Base-by-base conservation (phyloP, 139 green algal species). In the Spirogloea muscicola region DNA sequence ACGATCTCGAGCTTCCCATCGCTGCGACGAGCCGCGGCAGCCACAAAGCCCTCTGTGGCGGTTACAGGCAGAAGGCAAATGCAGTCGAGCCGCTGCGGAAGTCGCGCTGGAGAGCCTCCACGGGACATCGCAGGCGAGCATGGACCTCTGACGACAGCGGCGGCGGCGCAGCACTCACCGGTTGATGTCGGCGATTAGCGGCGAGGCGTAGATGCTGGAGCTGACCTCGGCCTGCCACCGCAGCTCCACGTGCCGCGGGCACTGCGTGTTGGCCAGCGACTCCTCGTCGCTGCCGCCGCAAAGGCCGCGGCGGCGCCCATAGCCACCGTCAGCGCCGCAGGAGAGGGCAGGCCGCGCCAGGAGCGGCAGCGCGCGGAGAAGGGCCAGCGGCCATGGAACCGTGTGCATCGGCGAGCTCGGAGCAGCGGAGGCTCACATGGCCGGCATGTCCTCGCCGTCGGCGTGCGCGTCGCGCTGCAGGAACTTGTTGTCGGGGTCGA, bases 1-100 rank as follows among this genome's bases (percentile, higher is more conserved):
- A 99, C 83, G 29, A 99, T 87, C 61, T 98, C 93, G 67, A 91
- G 93, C 21, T 86, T 84, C 0, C 89, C 91, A 74, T 98, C 94
- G 43, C 81, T 89, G 81, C 89, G n/a, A n/a, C n/a, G n/a, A n/a
- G n/a, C n/a, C n/a, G n/a, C n/a, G n/a, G n/a, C n/a, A n/a, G n/a
- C n/a, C n/a, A n/a, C n/a, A n/a, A n/a, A n/a, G n/a, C n/a, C n/a
- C n/a, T n/a, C 33, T 63, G 9, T 63, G 52, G 52, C 52, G 21
- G 21, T 63, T 25, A 33, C 52, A 39, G 52, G 52, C 44, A 52
- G 16, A 52, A 52, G 13, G 44, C 44, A 52, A 52, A 16, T 13
- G 13, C 10, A 52, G 44, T 13, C 44, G 16, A 52, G 44, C 10
- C 10, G 16, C 10, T 13, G 16, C 44, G 9, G 13, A 38, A 33